A percentile compares a stretch with the other conserved stretches of the same genome.
These are phyloP conservation scores for Fraxinus sp. DNA, from an alignment of 305 asterid genomes.

Conservation along the genomic window DNA sequence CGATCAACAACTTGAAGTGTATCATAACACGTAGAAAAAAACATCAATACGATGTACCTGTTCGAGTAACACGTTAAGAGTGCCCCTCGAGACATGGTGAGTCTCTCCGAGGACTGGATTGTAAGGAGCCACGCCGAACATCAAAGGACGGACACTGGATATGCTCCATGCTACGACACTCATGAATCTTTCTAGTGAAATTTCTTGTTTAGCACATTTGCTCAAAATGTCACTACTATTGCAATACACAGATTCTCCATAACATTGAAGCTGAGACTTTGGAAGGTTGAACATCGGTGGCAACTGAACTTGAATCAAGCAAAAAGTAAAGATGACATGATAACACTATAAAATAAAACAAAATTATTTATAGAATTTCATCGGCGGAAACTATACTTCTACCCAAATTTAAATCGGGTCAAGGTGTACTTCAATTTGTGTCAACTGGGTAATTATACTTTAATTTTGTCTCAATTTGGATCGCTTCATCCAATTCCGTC, in stretches of 20 bases:
- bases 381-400: background rate
- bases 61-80: constrained; percentile 67
- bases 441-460: background rate
- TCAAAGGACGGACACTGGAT: constrained; percentile 63
- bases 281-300: constrained; percentile 91
- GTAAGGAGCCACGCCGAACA: constrained; percentile 78
- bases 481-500: background rate
- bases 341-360: background rate
- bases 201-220: constrained; percentile 53
- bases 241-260: constrained; percentile 76
- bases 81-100: constrained; percentile 71
- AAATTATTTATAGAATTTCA: background rate
- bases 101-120: constrained; percentile 94
- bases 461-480: background rate
- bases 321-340: background rate
- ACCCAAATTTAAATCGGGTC: background rate
- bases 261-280: constrained; percentile 82
- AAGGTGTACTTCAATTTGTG: background rate
- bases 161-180: constrained; percentile 82
- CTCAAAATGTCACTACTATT: constrained; percentile 41
- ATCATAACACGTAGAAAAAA: background rate
- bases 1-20: background rate
- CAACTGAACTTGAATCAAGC: constrained; percentile 44
- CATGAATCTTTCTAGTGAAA: constrained; percentile 41
- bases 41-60: constrained; percentile 43